These are phyloP conservation scores for Aegilops sharonensis DNA, from an alignment of 176 grass and related monocot genomes.

Conservation along the genomic window DNA sequence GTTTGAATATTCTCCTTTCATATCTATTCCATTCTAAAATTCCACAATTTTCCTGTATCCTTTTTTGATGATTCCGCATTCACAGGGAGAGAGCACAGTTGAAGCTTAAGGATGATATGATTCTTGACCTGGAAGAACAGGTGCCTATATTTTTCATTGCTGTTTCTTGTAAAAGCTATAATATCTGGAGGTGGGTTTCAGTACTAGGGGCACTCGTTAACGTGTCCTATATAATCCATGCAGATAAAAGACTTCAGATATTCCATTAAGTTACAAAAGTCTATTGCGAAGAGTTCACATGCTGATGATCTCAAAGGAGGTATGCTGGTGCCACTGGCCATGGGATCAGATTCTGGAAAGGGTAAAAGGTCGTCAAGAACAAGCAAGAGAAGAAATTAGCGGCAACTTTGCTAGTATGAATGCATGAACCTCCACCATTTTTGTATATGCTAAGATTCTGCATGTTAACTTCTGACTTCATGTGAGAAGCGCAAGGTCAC, in stretches of 20 bases:
- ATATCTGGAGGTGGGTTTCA: not conserved
- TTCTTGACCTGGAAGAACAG: constrained; percentile 87
- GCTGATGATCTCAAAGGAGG: constrained; percentile 68
- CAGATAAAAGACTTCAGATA: constrained; percentile 90
- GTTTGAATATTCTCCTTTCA: not conserved
- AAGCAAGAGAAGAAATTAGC: constrained; percentile 62
- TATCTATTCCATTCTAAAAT: not conserved
- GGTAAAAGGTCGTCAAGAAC: constrained; percentile 68
- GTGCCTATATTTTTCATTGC: constrained; percentile 31
- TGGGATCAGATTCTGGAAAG: constrained; percentile 42
- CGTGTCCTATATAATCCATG: not conserved
- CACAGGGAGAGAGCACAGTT: constrained; percentile 50
- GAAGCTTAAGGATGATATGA: constrained; percentile 61
- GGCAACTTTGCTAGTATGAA: not conserved
- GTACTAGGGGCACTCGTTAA: not conserved
- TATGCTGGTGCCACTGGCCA: constrained; percentile 69
- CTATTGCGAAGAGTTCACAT: constrained; percentile 52
- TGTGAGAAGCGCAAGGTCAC: not conserved
- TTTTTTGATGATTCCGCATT: not conserved
- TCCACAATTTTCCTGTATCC: not conserved
- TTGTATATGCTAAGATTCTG: not conserved
- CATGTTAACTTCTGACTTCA: not conserved
- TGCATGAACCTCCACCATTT: not conserved
- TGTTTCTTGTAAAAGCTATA: not conserved
- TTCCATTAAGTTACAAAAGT: constrained; percentile 76